These are phyloP conservation scores for Boletus holoroseus DNA, from an alignment of 1,284 basidiomycete genomes.

Conservation along the genomic window DNA sequence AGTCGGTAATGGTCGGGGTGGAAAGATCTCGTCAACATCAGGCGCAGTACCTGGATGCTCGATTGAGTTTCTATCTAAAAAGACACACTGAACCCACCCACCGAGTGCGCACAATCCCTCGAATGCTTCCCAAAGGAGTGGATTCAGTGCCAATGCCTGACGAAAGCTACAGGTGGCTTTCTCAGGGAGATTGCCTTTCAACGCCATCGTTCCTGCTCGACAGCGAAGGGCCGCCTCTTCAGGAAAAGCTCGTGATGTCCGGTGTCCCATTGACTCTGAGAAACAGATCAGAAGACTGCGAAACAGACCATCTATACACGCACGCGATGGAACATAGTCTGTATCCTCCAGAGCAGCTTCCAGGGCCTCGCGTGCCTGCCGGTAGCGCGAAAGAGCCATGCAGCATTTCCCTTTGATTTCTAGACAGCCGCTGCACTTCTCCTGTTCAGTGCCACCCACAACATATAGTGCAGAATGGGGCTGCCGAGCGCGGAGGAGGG, in stretches of 20 bases:
- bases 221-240: slow-evolving; percentile 64
- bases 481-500: slow-evolving; percentile 68
- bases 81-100: slow-evolving; percentile 34
- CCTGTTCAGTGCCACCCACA: slow-evolving; percentile 54
- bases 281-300: slow-evolving; percentile 17
- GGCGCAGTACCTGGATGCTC: slow-evolving; percentile 52
- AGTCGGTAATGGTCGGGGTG: slow-evolving; percentile 55
- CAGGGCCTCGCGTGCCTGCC: slow-evolving; percentile 66
- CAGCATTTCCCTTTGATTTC: slow-evolving; percentile 79
- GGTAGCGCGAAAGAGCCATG: slow-evolving; percentile 61
- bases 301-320: slow-evolving; percentile 28
- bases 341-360: slow-evolving; percentile 53
- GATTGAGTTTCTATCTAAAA: slow-evolving; percentile 17
- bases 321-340: slow-evolving; percentile 51
- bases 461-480: slow-evolving; percentile 72
- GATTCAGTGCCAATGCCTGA: slow-evolving; percentile 68
- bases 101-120: slow-evolving; percentile 83
- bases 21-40: slow-evolving; percentile 65
- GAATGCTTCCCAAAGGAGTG: slow-evolving; percentile 91
- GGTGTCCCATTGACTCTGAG: slow-evolving; percentile 47
- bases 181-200: slow-evolving; percentile 70
- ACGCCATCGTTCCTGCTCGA: slow-evolving; percentile 62
- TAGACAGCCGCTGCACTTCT: slow-evolving; percentile 68
- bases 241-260: slow-evolving; percentile 51
- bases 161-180: slow-evolving; percentile 68